Conservation (phyloP, 23 red algal species). For the Gracilariopsis chorda region DNA sequence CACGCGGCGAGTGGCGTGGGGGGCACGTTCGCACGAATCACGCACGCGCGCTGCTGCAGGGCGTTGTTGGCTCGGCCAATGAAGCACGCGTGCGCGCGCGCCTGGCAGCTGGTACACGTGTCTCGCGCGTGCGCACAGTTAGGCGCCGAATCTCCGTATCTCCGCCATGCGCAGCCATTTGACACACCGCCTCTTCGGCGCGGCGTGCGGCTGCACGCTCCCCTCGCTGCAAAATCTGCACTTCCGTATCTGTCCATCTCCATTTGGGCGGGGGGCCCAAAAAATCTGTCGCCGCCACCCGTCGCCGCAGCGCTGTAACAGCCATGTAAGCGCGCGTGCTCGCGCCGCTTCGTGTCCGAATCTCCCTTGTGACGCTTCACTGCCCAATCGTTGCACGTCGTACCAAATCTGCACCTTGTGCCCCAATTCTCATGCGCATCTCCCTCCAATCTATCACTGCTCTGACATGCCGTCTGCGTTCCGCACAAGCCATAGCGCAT, state of each 20-base stretch:
- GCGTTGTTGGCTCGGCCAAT: no score
- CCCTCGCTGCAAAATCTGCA: not conserved
- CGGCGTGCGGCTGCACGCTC: not conserved
- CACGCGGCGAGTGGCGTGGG: not conserved
- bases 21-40: not conserved
- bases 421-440: no score
- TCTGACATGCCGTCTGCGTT: no score
- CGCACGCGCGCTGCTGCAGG: not conserved
- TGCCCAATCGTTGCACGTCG: not conserved
- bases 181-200: no score
- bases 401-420: no score
- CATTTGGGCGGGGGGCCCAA: not conserved
- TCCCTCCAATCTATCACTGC: no score
- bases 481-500: no score
- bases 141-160: no score
- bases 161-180: not conserved
- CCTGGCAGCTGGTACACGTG: no score
- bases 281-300: not conserved
- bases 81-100: no score
- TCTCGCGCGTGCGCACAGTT: no score
- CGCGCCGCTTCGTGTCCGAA: not conserved
- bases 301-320: not conserved
- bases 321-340: not conserved
- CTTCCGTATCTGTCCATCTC: not conserved
- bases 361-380: not conserved